Conservation (phyloP, 768 basidiomycete species). For the Neoboletus subvelutipes region DNA sequence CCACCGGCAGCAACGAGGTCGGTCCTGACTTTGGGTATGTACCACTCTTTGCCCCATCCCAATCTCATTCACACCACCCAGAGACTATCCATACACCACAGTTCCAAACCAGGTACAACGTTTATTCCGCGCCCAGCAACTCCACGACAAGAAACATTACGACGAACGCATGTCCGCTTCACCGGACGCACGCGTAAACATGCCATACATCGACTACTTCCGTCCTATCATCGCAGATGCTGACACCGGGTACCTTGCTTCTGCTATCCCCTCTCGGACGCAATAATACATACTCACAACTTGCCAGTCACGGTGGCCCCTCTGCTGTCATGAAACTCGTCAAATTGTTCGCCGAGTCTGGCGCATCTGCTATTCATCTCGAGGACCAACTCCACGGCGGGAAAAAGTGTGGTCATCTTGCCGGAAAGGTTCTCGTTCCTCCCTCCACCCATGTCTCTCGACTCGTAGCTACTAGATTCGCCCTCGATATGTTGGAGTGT, state of each 20-base stretch:
- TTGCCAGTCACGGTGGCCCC: constrained; percentile 79
- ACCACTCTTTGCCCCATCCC: too few relatives aligned
- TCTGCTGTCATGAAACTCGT: constrained; percentile 93
- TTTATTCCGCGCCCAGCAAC: constrained; percentile 86
- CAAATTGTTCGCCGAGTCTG: constrained; percentile 94
- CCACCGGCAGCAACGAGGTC: constrained; percentile 88
- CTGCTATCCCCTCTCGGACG: not conserved
- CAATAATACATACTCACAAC: constrained; percentile 12
- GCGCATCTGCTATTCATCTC: constrained; percentile 86
- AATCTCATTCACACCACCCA: constrained; percentile 29
- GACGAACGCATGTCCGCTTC: constrained; percentile 75
- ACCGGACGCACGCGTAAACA: constrained; percentile 60
- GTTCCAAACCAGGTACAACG: constrained; percentile 95
- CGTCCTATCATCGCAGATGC: constrained; percentile 93
- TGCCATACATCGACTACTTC: constrained; percentile 84
- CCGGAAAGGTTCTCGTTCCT: constrained; percentile 91
- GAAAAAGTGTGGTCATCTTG: constrained; percentile 93
- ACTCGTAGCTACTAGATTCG: constrained; percentile 82
- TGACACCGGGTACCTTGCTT: constrained; percentile 75
- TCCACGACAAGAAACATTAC: constrained; percentile 92
- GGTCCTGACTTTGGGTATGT: constrained; percentile 84
- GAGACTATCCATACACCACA: constrained; percentile 94
- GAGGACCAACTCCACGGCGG: constrained; percentile 95
- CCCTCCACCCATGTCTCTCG: constrained; percentile 84
- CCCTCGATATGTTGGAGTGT: constrained; percentile 85